Base-by-base conservation (phyloP, 2,329 filamentous ascomycete species). In the Anthostomella pinea region DNA sequence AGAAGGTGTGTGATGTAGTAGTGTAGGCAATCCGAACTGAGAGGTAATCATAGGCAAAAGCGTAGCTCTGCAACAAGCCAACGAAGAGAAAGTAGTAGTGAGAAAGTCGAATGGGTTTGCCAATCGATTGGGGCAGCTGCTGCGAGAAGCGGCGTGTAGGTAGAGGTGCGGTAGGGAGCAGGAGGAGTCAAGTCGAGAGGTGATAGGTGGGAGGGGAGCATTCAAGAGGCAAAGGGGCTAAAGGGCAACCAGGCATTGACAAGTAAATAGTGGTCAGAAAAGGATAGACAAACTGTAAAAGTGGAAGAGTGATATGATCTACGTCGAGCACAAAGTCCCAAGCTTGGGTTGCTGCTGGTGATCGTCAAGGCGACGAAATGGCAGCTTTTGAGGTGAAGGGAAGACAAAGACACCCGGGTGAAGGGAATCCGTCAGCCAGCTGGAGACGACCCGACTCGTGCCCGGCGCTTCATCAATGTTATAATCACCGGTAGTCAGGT, bases 201-300 rank as follows among this genome's bases (percentile, higher is more conserved):
- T 37, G 45, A 44, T 43, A 33, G 46, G 41, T 15, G 15, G 38
- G 32, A 33, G 47, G 45, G 30, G 39, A 34, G 18, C 23, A 17
- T 23, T 26, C 17, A 20, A 21, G 33, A 46, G 26, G 38, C 43
- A 39, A 31, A 38, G 46, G 37, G 41, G 35, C 31, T 17, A 30
- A 42, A 43, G 38, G 41, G 30, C 36, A n/a, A n/a, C n/a, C n/a
- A n/a, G 33, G 17, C 33, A 46, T 48, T 49, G 47, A 48, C 31
- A 47, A 49, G 31, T 46, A 41, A 41, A 39, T 43, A 30, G 35
- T 45, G 37, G 27, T 46, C 41, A 40, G 49, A 50, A 56, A 54
- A 52, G 55, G 56, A 57, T 57, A 45, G 55, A 60, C 57, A 56
- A 60, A 60, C 57, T 59, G 48, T 53, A 48, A 42, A 39, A 36